A percentile compares a stretch with the other conserved stretches of the same genome.
These are phyloP conservation scores for Penicillium frequentans DNA, from an alignment of 2,329 filamentous ascomycete genomes.

Conservation along the genomic window DNA sequence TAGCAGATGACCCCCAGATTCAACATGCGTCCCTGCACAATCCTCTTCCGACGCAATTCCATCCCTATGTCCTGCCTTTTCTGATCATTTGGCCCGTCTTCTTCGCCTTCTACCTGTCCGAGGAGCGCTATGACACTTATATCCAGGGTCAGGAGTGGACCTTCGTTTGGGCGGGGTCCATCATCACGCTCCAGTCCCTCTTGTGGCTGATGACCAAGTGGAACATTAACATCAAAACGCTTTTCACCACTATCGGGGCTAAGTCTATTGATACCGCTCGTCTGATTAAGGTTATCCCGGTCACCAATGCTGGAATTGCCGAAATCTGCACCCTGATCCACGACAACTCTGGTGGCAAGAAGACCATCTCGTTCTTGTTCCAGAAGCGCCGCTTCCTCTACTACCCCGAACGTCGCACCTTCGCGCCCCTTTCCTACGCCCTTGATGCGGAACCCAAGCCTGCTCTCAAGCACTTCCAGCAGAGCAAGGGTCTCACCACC, in stretches of 20 bases:
- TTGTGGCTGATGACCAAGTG: conserved; percentile 96
- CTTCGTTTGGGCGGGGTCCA: conserved; percentile 86
- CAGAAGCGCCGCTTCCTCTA: conserved; percentile 97
- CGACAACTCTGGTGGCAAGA: conserved; percentile 73
- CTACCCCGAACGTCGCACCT: conserved; percentile 68
- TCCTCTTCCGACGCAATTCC: conserved; percentile 75
- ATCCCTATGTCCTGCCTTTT: conserved; percentile 93
- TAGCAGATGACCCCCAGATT: conserved; percentile 92
- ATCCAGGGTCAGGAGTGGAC: conserved; percentile 97
- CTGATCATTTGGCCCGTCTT: conserved; percentile 89
- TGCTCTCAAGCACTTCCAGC: conserved; percentile 73
- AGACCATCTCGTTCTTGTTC: conserved; percentile 85
- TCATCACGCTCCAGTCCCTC: conserved; percentile 83
- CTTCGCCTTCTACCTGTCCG: conserved; percentile 79
- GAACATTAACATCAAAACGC: conserved; percentile 82
- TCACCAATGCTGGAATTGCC: conserved; percentile 82
- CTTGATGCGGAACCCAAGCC: conserved; percentile 87
- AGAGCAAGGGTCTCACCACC: conserved; percentile 71
- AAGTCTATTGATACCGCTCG: conserved; percentile 70
- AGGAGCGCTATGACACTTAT: conserved; percentile 83
- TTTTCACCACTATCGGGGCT: conserved; percentile 76
- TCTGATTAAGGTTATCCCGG: conserved; percentile 89
- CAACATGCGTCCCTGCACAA: conserved; percentile 83
- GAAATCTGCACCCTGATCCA: conserved; percentile 82
- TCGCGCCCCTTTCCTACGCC: conserved; percentile 77